Evolutionary conservation across 495 filamentous ascomycete species (phyloP).

Genomic region (Zalerion maritima): DNA sequence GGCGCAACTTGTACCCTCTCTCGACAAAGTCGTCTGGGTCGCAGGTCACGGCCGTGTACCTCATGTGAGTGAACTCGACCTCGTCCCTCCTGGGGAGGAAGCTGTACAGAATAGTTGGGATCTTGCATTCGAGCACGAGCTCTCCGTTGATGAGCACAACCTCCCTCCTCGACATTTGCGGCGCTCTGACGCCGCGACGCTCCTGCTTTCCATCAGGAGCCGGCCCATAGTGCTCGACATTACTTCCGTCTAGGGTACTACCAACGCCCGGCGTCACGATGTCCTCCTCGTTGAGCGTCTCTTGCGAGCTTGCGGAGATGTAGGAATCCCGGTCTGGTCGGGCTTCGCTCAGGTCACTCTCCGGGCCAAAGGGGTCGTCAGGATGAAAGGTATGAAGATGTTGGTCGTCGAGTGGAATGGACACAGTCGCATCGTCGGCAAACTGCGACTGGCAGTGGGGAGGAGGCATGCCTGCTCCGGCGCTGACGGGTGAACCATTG

Average conservation of each 20-base stretch:
- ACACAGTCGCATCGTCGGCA: slow-evolving; percentile 38
- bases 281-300: slow-evolving; percentile 41
- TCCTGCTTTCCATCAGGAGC: slow-evolving; percentile 75
- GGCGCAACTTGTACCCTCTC: slow-evolving; percentile 85
- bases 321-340: slow-evolving; percentile 39
- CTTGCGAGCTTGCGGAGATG: slow-evolving; percentile 41
- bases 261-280: slow-evolving; percentile 32
- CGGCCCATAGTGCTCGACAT: slow-evolving; percentile 65
- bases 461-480: slow-evolving; percentile 7
- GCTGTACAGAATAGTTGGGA: slow-evolving; percentile 91
- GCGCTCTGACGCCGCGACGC: slow-evolving; percentile 66
- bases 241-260: slow-evolving; percentile 16
- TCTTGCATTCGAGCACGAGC: slow-evolving; percentile 95
- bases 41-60: slow-evolving; percentile 99
- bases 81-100: slow-evolving; percentile 87
- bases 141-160: slow-evolving; percentile 94
- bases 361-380: slow-evolving; percentile 71
- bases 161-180: slow-evolving; percentile 85
- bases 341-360: slow-evolving; percentile 33
- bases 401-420: slow-evolving; percentile 42
- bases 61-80: slow-evolving; percentile 97
- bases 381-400: too few relatives aligned
- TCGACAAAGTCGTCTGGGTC: slow-evolving; percentile 90
- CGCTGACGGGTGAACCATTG: slow-evolving; percentile 19
- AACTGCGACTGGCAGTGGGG: too few relatives aligned